Conservation (phyloP, 2,329 filamentous ascomycete species). For the Diaporthe caulivora region DNA sequence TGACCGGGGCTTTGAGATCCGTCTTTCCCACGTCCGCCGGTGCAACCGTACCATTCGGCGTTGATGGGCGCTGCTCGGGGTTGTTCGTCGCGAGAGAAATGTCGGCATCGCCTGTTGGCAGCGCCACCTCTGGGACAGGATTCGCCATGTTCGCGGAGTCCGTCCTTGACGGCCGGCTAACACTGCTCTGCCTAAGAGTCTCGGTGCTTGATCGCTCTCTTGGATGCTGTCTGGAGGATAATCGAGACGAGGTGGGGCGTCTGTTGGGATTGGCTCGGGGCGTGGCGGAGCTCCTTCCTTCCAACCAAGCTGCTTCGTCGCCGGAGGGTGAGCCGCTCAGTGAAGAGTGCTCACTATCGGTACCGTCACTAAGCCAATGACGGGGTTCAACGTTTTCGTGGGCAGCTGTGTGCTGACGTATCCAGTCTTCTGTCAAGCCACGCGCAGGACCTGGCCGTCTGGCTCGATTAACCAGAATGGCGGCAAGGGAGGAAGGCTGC, state of each 20-base stretch:
- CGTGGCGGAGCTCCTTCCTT: slow-evolving; percentile 61
- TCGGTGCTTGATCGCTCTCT: slow-evolving; percentile 67
- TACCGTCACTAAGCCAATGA: slow-evolving; percentile 87
- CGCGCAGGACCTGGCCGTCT: slow-evolving; percentile 62
- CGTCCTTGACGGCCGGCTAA: slow-evolving; percentile 42
- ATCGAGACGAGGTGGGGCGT: slow-evolving; percentile 46
- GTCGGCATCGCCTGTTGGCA: slow-evolving; percentile 14
- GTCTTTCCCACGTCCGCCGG: slow-evolving; percentile 24
- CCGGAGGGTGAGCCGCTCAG: slow-evolving; percentile 74
- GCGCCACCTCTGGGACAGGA: slow-evolving; percentile 42
- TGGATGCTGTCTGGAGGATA: slow-evolving; percentile 53
- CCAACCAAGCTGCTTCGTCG: slow-evolving; percentile 61
- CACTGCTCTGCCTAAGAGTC: slow-evolving; percentile 60
- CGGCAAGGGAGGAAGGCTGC: slow-evolving; percentile 54
- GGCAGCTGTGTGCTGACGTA: slow-evolving; percentile 83
- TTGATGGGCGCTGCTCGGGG: slow-evolving; percentile 30
- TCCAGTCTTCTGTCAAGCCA: slow-evolving; percentile 86
- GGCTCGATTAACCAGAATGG: slow-evolving; percentile 73
- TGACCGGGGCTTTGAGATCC: slow-evolving; percentile 40
- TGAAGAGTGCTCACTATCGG: slow-evolving; percentile 81
- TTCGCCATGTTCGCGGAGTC: slow-evolving; percentile 44
- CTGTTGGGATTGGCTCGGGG: slow-evolving; percentile 54
- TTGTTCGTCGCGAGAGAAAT: slow-evolving; percentile 24
- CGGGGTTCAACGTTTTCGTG: slow-evolving; percentile 77
- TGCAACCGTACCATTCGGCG: slow-evolving; percentile 21